Evolutionary conservation across 371 early-diverging fungal genomes (phyloP).

Genomic region (Apophysomyces sp.): DNA sequence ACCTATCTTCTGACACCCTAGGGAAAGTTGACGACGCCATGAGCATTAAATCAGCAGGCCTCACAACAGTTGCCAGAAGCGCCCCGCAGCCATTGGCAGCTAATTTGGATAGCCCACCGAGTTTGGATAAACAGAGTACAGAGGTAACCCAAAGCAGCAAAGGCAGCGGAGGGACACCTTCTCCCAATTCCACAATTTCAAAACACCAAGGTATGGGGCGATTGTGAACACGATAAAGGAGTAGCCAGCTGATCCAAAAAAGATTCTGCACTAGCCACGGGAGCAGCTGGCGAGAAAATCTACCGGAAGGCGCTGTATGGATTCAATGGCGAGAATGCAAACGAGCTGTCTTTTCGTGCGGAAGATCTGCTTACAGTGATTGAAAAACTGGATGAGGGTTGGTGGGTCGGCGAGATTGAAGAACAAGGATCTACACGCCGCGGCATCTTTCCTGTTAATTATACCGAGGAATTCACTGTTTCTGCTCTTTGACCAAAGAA

Average conservation of each 20-base stretch:
- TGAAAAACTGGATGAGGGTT: constrained; percentile 80
- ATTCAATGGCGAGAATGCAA: constrained; percentile 64
- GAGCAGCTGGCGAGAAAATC: constrained; percentile 16
- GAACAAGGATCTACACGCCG: constrained; percentile 31
- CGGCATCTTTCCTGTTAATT: constrained; percentile 89
- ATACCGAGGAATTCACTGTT: constrained; percentile 48
- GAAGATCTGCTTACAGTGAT: constrained; percentile 76
- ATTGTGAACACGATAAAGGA: neutral
- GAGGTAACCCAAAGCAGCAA: neutral
- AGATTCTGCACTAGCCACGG: neutral
- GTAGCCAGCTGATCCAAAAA: neutral
- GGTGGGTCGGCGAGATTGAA: constrained; percentile 84
- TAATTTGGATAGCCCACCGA: neutral
- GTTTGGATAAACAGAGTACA: neutral
- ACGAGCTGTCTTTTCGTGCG: constrained; percentile 66
- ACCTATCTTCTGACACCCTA: neutral
- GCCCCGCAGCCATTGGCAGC: too few relatives aligned
- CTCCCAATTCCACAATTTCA: neutral
- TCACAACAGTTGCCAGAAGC: neutral
- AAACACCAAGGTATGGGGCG: neutral
- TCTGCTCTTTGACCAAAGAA: neutral
- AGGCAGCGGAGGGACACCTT: neutral
- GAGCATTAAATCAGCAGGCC: neutral
- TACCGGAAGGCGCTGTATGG: constrained; percentile 62
- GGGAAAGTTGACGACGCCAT: neutral